Base-by-base conservation (phyloP, 2,329 filamentous ascomycete species). In the Diatrype stigma region DNA sequence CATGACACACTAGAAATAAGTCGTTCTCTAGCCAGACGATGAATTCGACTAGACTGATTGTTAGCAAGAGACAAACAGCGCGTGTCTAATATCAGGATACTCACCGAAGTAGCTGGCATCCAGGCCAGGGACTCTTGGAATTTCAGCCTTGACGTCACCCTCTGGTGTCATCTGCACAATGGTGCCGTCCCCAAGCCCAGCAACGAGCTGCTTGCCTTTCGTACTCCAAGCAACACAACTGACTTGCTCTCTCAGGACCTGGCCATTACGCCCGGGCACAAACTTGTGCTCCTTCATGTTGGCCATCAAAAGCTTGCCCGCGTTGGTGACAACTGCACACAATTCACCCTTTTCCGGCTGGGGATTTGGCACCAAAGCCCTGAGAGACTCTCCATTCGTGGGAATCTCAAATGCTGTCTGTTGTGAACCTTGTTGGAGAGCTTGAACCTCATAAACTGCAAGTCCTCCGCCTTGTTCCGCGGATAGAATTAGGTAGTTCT, bases 181-280 rank as follows among this genome's bases (percentile, higher is more conserved):
- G 12, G 84, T 85, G 51, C 94, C 94, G 69, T 96, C 84, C 6
- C 78, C 84, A 60, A 94, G 76, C 16, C 95, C 94, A 58, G 90
- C 92, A 42, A 96, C 86, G 42, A 99, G 76, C 66, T 97, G 93
- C 67, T 96, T 99, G 45, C 94, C 94, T 66, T 86, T 90, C 54
- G 84, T 87, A 68, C 94, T 99, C 94, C 95, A 99, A 50, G 89
- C 86, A 6, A 90, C 80, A 62, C 88, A 94, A 65, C 86, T 91
- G 26, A 96, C 92, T 45, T 87, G 85, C 26, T 80, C 76, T 62
- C 86, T 89, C 56, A 96, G 74, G 1, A 62, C 74, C 56, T 73
- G 79, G 32, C 89, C 89, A 56, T 82, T 83, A 19, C 76, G 61
- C 1, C 81, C 81, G 32, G 74, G 72, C 8, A 79, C 66, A 42